Evolutionary conservation across 2,329 filamentous ascomycete genomes (phyloP), one percentile per base, ranked within the genome.

Genomic region (Hypoxylon sp.): DNA sequence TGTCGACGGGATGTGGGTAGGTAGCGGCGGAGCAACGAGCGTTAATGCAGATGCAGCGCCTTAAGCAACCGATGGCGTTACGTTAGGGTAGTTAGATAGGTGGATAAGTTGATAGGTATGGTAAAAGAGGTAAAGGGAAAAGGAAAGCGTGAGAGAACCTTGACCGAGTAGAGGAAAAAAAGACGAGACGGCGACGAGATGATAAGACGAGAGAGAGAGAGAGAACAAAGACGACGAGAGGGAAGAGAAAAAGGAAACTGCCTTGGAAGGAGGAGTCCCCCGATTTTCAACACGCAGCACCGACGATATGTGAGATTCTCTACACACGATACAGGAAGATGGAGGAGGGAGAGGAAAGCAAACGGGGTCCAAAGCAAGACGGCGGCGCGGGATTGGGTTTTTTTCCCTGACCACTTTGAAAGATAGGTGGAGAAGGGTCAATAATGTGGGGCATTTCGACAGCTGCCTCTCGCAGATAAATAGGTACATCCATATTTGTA

Each of bases 201-300:
- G 53, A n/a, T n/a, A n/a, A 64, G 63, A 67, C 31, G 62, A 62
- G 63, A n/a, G n/a, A n/a, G n/a, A n/a, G n/a, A n/a, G n/a, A 67
- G 64, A 63, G 27, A 53, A 63, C 52, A 69, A 68, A 63, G 57
- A 70, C 60, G 66, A 70, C 60, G 66, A 70, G 64, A 69, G 52
- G 56, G 66, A 63, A 68, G 62, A 67, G 63, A 59, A 67, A 71
- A 72, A 70, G 70, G 70, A 74, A 72, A 73, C 67, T 68, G 69
- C 69, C 70, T 69, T 70, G 56, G 69, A 72, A 67, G 64, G 65
- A 72, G 67, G 65, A 69, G 65, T 67, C 67, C 68, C 67, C 71
- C 67, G 57, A 65, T 65, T 69, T 67, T 70, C 67, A 63, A 69
- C 69, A 68, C 72, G 67, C 55, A 15, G 55, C 55, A 69, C 64